Percentiles rank a stretch among this genome's conserved stretches.
phyloP scores from a whole-genome alignment of 2,329 filamentous ascomycete genomes.

The Colletotrichum costaricense region DNA sequence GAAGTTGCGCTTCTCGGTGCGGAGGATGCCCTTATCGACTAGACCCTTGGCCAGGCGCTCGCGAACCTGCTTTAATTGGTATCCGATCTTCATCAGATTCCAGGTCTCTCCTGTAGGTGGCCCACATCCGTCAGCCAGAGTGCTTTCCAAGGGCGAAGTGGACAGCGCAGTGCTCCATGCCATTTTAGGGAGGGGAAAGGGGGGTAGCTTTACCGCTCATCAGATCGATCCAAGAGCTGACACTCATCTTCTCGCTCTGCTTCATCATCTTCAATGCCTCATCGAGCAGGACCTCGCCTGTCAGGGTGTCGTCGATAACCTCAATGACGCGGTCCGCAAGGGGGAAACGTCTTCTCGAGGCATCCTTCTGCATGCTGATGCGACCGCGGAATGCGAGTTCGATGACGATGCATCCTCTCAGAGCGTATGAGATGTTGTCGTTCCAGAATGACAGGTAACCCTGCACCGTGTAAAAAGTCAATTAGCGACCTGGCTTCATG shows the following conservation, averaged over 20 bases:
- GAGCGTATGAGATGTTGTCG: conserved; percentile 98
- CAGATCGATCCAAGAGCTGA: conserved; percentile 98
- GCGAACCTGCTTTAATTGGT: conserved; percentile 98
- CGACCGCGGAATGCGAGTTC: conserved; percentile 96
- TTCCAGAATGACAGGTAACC: conserved; percentile 99
- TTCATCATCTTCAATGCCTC: conserved; percentile 99
- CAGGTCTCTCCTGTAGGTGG: conserved; percentile 85
- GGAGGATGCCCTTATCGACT: conserved; percentile 97
- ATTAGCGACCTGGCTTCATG: conserved; percentile 12
- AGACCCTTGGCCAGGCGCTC: conserved; percentile 97
- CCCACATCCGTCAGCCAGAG: conserved; percentile 17
- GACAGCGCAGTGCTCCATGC: neutral
- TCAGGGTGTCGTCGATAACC: conserved; percentile 95
- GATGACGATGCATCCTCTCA: conserved; percentile 97
- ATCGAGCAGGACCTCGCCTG: conserved; percentile 95
- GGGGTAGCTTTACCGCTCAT: conserved; percentile 82
- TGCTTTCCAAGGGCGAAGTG: neutral
- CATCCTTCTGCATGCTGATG: conserved; percentile 98
- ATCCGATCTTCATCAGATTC: conserved; percentile 99
- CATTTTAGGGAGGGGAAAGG: conserved; percentile 22
- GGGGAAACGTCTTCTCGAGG: conserved; percentile 89
- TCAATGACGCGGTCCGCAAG: conserved; percentile 94
- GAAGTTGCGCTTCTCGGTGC: conserved; percentile 99
- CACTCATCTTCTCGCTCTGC: conserved; percentile 99
- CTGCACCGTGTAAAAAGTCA: conserved; percentile 55